These are phyloP conservation scores for Beauveria australis DNA, from an alignment of 2,329 filamentous ascomycete genomes.

Conservation along the genomic window DNA sequence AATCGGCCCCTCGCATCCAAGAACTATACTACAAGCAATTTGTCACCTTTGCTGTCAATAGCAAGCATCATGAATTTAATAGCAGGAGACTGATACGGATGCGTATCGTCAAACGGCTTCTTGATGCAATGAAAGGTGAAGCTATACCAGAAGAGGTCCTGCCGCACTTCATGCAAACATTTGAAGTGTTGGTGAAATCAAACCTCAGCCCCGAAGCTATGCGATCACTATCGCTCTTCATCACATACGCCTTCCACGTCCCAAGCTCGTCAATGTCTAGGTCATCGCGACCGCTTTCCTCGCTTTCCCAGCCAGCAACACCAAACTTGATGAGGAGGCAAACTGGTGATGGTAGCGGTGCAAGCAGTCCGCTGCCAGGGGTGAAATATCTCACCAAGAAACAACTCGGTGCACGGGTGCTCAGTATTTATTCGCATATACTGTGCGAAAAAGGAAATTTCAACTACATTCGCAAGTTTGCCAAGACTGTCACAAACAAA, in stretches of 20 bases:
- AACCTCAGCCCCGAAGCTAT: slow-evolving; percentile 80
- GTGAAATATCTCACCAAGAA: slow-evolving; percentile 48
- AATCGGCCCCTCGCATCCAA: slow-evolving; percentile 67
- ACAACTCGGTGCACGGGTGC: slow-evolving; percentile 64
- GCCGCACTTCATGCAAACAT: slow-evolving; percentile 67
- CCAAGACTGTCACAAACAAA: slow-evolving; percentile 92
- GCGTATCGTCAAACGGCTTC: slow-evolving; percentile 86
- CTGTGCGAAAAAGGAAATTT: slow-evolving; percentile 66
- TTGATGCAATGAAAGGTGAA: slow-evolving; percentile 86
- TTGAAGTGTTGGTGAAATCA: slow-evolving; percentile 70
- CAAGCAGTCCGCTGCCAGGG: slow-evolving; percentile 21
- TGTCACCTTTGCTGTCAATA: slow-evolving; percentile 75
- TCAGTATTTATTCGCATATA: slow-evolving; percentile 69
- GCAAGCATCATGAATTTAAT: slow-evolving; percentile 90
- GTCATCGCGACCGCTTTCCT: slow-evolving; percentile 39
- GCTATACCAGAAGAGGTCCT: slow-evolving; percentile 64
- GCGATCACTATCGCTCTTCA: slow-evolving; percentile 79
- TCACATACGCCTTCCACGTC: slow-evolving; percentile 81
- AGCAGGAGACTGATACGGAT: slow-evolving; percentile 78
- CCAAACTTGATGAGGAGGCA: slow-evolving; percentile 30
- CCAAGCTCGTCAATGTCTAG: slow-evolving; percentile 39
- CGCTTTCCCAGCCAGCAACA: slow-evolving; percentile 32
- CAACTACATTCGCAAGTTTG: slow-evolving; percentile 74
- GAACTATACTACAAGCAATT: slow-evolving; percentile 92
- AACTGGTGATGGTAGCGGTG: slow-evolving; percentile 26